Base-by-base conservation (phyloP, 2,329 filamentous ascomycete genomes). In the Pestalotiopsis sp. region DNA sequence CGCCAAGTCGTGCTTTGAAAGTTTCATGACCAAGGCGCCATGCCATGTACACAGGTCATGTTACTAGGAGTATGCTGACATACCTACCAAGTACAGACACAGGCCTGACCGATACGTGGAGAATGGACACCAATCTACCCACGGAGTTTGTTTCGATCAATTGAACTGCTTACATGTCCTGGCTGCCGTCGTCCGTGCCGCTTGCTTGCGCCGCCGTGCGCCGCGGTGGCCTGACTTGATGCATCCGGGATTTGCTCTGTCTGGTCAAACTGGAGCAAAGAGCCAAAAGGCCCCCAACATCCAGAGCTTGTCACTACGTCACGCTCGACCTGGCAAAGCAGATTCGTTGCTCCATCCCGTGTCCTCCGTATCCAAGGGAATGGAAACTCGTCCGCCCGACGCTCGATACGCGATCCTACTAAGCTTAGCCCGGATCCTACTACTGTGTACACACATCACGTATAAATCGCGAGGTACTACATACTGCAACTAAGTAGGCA, bases 331-430 rank as follows among this genome's bases (percentile, higher is more conserved):
- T 52, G 23, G 45, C 45, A 52, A n/a, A 52, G n/a, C 45, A 52
- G 45, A 59, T 59, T 36, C 25, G 57, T 59, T 59, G 14, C 57
- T 23, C 57, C 5, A 59, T 59, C 25, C 23, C 23, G 14, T 59
- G 20, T 12, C 60, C 62, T 64, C 62, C 62, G 13, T 12, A 64
- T 23, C 62, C 62, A 64, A 27, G 62, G 27, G 62, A 52, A 23
- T 64, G 62, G 62, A 64, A 64, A 63, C 60, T 39, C 39, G 20
- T 52, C 11, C 41, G 62, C 13, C 36, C 23, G 31, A 63, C 23
- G 25, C 14, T 38, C 64, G 64, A 66, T 66, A 66, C 64, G 64
- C 64, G 64, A 66, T 58, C 27, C 45, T 58, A 20, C 64, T 58
- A 27, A 59, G 57, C 57, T 59, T 27, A 57, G 64, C 45, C 52